phyloP scores from a whole-genome alignment of 176 grass and related monocot species.

The Juncus inflexus region DNA sequence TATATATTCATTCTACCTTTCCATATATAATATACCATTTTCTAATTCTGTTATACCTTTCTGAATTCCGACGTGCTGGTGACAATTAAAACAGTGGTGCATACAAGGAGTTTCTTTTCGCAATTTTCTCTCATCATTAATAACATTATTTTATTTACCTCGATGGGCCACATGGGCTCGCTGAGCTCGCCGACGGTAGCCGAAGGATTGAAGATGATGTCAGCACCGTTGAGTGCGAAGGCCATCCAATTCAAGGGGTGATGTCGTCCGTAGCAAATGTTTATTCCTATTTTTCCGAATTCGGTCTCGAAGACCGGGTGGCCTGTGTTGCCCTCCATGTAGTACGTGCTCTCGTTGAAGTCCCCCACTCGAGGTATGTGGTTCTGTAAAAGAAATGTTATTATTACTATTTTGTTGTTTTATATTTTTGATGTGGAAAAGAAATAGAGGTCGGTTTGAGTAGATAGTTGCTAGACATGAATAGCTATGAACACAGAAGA shows the following conservation, averaged over 20 bases:
- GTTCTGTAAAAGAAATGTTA: slow-evolving; percentile 45
- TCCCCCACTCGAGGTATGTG: slow-evolving; percentile 99
- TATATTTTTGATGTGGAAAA: no score
- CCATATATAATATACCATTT: no score
- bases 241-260: slow-evolving; percentile 98
- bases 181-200: slow-evolving; percentile 97
- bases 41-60: no score
- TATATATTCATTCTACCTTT: no score
- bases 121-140: no score
- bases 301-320: slow-evolving; percentile 97
- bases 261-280: slow-evolving; percentile 98
- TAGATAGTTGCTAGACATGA: no score
- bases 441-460: no score
- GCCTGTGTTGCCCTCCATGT: slow-evolving; percentile 98
- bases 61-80: no score
- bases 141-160: slow-evolving; percentile 60
- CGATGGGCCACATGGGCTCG: slow-evolving; percentile 97
- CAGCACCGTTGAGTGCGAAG: slow-evolving; percentile 93
- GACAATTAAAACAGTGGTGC: no score
- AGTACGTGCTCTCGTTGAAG: slow-evolving; percentile 99
- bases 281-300: slow-evolving; percentile 83
- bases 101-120: no score
- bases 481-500: no score
- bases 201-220: slow-evolving; percentile 97
- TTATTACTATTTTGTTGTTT: not conserved